Conservation (phyloP, 176 grass and related monocot species). For the Cocos nucifera region DNA sequence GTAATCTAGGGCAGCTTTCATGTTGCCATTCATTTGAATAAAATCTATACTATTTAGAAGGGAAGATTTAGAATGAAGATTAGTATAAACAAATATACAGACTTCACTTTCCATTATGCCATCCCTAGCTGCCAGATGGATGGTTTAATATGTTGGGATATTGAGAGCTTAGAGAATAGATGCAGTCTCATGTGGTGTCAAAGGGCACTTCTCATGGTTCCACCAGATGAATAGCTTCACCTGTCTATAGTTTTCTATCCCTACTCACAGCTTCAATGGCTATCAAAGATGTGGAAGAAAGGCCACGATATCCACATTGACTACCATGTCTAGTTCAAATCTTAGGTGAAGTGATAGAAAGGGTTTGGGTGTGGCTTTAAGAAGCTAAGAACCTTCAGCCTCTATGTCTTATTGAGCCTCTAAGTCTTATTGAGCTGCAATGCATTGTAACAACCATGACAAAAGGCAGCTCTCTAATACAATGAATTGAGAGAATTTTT, state of each 20-base stretch:
- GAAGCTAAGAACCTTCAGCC: constrained; percentile 47
- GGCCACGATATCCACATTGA: constrained; percentile 48
- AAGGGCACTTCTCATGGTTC: constrained; percentile 79
- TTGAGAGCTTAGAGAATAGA: constrained; percentile 66
- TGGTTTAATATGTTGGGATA: constrained; percentile 49
- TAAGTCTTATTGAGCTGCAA: constrained; percentile 57
- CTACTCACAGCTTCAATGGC: constrained; percentile 64
- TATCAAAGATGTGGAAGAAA: constrained; percentile 50
- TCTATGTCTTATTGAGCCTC: no score
- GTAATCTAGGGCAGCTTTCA: constrained; percentile 80
- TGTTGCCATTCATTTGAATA: constrained; percentile 85
- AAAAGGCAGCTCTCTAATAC: constrained; percentile 69
- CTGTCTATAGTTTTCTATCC: constrained; percentile 52
- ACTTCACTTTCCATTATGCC: constrained; percentile 77
- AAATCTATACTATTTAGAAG: constrained; percentile 64
- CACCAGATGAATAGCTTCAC: constrained; percentile 59
- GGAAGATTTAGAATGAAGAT: constrained; percentile 62
- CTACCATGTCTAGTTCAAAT: constrained; percentile 97
- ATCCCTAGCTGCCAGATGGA: constrained; percentile 87
- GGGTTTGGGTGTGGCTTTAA: constrained; percentile 72
- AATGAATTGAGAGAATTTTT: no score
- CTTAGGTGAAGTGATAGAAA: constrained; percentile 89
- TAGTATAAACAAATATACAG: constrained; percentile 58
- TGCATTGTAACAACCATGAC: constrained; percentile 82
- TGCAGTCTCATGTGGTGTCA: constrained; percentile 77